These are phyloP conservation scores for Entophlyctis helioformis DNA, from an alignment of 192 early-diverging fungal species.

Conservation along the genomic window DNA sequence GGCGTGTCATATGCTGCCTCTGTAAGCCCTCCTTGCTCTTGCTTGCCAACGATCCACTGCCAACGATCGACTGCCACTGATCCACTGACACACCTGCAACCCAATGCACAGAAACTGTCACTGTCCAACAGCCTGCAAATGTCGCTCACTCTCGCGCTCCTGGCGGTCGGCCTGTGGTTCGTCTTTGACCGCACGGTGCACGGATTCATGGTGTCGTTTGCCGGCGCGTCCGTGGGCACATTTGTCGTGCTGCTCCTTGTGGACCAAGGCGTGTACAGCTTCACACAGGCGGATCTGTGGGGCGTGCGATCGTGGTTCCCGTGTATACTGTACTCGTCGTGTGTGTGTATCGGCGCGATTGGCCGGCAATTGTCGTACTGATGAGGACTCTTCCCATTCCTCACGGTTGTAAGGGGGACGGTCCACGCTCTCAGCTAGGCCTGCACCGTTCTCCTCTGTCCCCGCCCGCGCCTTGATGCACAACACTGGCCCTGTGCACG, in stretches of 20 bases:
- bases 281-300: constrained; percentile 56
- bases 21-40: constrained; percentile 16
- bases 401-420: too few species aligned
- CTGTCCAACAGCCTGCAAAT: constrained; percentile 49
- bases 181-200: constrained; percentile 58
- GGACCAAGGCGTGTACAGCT: constrained; percentile 47
- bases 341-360: constrained; percentile 55
- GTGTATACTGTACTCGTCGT: constrained; percentile 35
- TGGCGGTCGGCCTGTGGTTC: constrained; percentile 55
- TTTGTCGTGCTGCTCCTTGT: constrained; percentile 44
- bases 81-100: too few species aligned
- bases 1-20: constrained; percentile 52
- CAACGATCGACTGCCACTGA: too few species aligned
- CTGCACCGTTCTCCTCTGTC: too few species aligned
- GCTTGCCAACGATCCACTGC: too few species aligned
- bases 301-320: constrained; percentile 60
- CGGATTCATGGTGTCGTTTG: constrained; percentile 45
- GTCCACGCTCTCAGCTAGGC: too few species aligned
- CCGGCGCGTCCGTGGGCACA: constrained; percentile 46
- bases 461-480: too few species aligned
- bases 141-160: constrained; percentile 41
- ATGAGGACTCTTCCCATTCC: too few species aligned
- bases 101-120: constrained; percentile 41
- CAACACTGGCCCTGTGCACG: too few species aligned
- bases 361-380: too few species aligned